Base-by-base conservation (phyloP, 73 alveolate genomes). In the Stentor coeruleus region DNA sequence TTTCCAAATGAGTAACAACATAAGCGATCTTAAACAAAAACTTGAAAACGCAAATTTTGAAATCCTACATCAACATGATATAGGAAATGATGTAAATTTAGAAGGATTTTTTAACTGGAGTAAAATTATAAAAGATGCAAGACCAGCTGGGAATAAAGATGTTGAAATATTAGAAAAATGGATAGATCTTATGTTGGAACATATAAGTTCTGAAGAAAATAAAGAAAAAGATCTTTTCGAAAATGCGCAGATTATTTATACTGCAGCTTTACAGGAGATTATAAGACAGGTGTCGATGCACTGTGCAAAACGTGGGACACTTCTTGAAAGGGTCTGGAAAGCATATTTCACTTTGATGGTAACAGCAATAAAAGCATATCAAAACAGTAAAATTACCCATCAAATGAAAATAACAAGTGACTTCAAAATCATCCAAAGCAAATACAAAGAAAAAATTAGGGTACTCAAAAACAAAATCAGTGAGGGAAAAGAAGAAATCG, bases 271-370 rank as follows among this genome's bases (percentile, higher is more conserved):
- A 41, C 39, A 83, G 26, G 89, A 86, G 35, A 33, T 86, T 3
- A 82, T 79, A 3, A 59, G 89, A 42, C 84, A 86, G 39, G 89
- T 86, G 28, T 30, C 81, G 30, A 74, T 86, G 42, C 55, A 81
- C 3, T 86, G 92, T 37, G 14, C 59, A n/a, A 49, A 83, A 58
- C 36, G 92, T 77, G 92, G 92, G 20, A 83, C 42, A 36, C 57
- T 77, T 3, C 28, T 86, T 0, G 81, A 76, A 73, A 49, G 88
- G 74, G 55, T 86, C 28, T 86, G 92, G 86, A 86, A 59, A 30
- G 88, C 58, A 11, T 75, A 75, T 38, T 75, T 75, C 28, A 26
- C 35, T 39, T 39, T 75, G 15, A 39, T 75, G 59, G 28, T 39
- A n/a, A 38, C 26, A 35, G 83, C 83, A n/a, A 39, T 75, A 20